Percentiles rank a stretch among this genome's conserved stretches.
Evolutionary conservation across 2,329 filamentous ascomycete species (phyloP).

Genomic region (Alternaria burnsii): DNA sequence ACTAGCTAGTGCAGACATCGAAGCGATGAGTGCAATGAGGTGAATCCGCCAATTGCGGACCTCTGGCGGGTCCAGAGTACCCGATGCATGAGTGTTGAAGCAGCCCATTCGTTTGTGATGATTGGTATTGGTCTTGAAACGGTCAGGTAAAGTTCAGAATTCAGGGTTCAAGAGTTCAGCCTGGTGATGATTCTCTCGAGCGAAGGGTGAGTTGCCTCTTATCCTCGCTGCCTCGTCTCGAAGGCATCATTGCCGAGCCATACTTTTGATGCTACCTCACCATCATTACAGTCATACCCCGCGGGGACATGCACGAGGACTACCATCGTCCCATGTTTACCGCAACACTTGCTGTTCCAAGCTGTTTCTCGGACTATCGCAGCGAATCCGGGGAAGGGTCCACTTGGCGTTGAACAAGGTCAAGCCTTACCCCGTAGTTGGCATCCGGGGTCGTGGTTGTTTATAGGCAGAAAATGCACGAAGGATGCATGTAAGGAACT

Average conservation of each 20-base stretch:
- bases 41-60: slow-evolving; percentile 50
- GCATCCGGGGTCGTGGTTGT: background rate
- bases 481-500: slow-evolving; percentile 20
- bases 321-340: slow-evolving; percentile 22
- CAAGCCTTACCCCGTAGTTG: slow-evolving; percentile 30
- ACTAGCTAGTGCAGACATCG: slow-evolving; percentile 52
- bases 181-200: background rate
- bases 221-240: slow-evolving; percentile 12
- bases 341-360: slow-evolving; percentile 25
- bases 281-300: slow-evolving; percentile 19
- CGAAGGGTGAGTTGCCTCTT: slow-evolving; percentile 6
- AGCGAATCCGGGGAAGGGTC: slow-evolving; percentile 28
- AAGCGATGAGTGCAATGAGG: slow-evolving; percentile 45
- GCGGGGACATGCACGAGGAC: slow-evolving; percentile 23
- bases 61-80: slow-evolving; percentile 47
- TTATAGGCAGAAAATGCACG: slow-evolving; percentile 21
- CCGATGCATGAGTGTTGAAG: slow-evolving; percentile 43
- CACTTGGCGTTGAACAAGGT: slow-evolving; percentile 30
- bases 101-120: slow-evolving; percentile 25
- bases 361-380: slow-evolving; percentile 18
- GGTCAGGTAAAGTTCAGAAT: background rate
- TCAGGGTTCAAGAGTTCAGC: background rate
- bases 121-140: background rate
- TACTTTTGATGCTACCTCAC: slow-evolving; percentile 17
- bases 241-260: slow-evolving; percentile 10